Evolutionary conservation across 73 alveolate genomes (phyloP), one percentile per base, ranked within the genome.

Genomic region (Paraurostyla sp.): DNA sequence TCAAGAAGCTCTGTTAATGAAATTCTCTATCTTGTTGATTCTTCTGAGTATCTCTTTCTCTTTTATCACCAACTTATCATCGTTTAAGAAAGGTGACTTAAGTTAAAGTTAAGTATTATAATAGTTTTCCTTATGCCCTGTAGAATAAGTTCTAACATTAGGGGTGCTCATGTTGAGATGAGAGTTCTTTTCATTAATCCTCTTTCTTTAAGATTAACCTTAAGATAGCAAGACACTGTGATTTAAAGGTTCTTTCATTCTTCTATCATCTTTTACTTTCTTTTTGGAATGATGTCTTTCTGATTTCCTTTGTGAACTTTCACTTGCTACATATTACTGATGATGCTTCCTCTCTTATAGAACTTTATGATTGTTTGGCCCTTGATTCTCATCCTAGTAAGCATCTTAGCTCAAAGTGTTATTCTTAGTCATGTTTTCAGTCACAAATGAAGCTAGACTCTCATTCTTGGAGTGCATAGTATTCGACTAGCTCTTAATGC

Each of bases 1-100:
- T 59, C 9, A 20, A 6, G 4, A 68, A 68, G 83, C 43, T 73
- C 51, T 73, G 45, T 73, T 73, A 23, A 73, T 29, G 51, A 48
- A 73, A 29, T 20, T 48, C 46, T 73, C 86, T 33, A 73, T 73
- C 32, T 78, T 54, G 33, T 46, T 40, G 22, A 50, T 78, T 78
- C 78, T 78, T 23, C 60, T 54, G 27, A 78, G 60, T 2, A 50
- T 78, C n/a, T 54, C 76, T 33, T 54, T 78, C n/a, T 78, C 80
- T 54, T 78, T 50, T 78, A 50, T 78, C 23, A 18, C 15, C 20
- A 50, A 49, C 33, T 40, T 78, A 78, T 49, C 52, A 75, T 50
- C 63, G 16, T 48, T 43, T 20, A 23, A 13, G 13, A 9, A 16
- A 9, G 15, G 38, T 56, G 36, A 23, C 22, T 56, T 36, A 23